Conservation (phyloP, 2,329 filamentous ascomycete species). For the Aspergillus sp. region DNA sequence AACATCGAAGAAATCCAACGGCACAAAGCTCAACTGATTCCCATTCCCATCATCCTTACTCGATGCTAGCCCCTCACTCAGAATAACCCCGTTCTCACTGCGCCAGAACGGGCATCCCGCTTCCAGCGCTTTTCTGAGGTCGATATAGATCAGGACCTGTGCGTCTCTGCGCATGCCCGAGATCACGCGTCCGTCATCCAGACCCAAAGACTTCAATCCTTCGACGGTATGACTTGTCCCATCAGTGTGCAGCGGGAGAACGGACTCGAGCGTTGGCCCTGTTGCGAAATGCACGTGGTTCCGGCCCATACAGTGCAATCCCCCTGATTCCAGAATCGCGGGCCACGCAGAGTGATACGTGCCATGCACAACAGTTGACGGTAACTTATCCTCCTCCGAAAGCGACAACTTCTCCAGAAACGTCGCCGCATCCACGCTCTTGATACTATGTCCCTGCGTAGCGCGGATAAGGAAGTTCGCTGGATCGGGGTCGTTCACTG, state of each 20-base stretch:
- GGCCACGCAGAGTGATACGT: conserved; percentile 79
- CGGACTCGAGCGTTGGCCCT: conserved; percentile 51
- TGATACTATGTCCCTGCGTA: conserved; percentile 89
- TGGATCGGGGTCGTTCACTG: conserved; percentile 44
- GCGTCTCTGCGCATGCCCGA: conserved; percentile 75
- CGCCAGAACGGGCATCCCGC: conserved; percentile 65
- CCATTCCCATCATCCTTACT: conserved; percentile 40
- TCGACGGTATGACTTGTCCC: conserved; percentile 7
- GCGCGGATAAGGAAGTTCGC: conserved; percentile 80
- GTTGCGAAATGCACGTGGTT: conserved; percentile 88
- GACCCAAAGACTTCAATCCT: conserved; percentile 5
- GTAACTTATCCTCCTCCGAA: conserved; percentile 47
- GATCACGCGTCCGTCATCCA: conserved; percentile 46
- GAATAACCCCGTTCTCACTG: conserved; percentile 69
- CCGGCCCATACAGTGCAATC: conserved; percentile 70
- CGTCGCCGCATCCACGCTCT: conserved; percentile 59
- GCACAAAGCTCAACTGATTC: conserved; percentile 50
- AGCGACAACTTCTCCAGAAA: conserved; percentile 63
- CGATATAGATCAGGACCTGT: conserved; percentile 70
- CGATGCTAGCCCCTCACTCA: conserved; percentile 45
- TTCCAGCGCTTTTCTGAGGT: conserved; percentile 60
- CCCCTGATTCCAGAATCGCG: conserved; percentile 66
- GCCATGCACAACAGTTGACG: conserved; percentile 70
- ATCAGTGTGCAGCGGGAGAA: conserved; percentile 20
- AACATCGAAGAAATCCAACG: conserved; percentile 61